A percentile compares a stretch with the other conserved stretches of the same genome.
phyloP scores from a whole-genome alignment of 2,329 filamentous ascomycete genomes.

The Knoxdaviesia proteae region DNA sequence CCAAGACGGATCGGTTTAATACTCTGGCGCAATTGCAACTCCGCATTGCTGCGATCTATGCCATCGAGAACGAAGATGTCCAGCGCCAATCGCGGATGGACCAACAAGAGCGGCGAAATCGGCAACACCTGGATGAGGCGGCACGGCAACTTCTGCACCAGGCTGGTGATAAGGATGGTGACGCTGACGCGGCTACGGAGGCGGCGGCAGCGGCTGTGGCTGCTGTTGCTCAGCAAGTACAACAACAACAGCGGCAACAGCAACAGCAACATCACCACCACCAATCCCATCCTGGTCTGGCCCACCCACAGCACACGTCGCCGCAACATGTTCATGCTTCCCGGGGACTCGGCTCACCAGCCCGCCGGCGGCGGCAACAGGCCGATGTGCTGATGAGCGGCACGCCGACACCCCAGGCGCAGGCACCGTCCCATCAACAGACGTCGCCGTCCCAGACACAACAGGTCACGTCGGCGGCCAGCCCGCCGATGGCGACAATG shows the following conservation, averaged over 20 bases:
- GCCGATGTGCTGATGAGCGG: no score
- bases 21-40: slow-evolving; percentile 19
- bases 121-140: slow-evolving; percentile 14
- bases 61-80: slow-evolving; percentile 21
- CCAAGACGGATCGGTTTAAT: slow-evolving; percentile 17
- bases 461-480: background rate
- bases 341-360: no score
- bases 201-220: slow-evolving; percentile 5
- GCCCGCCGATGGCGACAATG: background rate
- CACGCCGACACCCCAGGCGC: background rate
- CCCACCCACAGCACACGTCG: no score
- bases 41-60: slow-evolving; percentile 21
- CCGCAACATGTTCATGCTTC: no score
- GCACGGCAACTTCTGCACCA: slow-evolving; percentile 7
- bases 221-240: slow-evolving; percentile 6
- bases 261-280: slow-evolving; percentile 3
- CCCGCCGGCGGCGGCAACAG: no score
- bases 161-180: background rate
- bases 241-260: slow-evolving; percentile 10
- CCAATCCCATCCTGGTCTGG: background rate
- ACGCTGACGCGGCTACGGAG: background rate
- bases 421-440: background rate
- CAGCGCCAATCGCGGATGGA: slow-evolving; percentile 19
- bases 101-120: slow-evolving; percentile 16
- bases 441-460: background rate